Conservation (phyloP, 257 asterid genomes). For the Solanum etuberosum region DNA sequence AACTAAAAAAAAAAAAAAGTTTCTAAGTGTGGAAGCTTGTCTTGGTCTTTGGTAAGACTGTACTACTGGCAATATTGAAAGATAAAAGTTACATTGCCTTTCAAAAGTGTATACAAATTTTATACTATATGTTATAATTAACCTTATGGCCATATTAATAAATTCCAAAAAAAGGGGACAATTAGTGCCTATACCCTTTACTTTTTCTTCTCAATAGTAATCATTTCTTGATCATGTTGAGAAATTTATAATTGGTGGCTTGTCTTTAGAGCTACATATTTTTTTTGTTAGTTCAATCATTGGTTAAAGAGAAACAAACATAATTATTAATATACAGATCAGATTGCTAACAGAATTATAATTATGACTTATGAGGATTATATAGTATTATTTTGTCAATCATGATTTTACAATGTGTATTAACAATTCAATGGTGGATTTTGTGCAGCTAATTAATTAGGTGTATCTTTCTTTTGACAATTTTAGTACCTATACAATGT, state of each 20-base stretch:
- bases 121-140: conserved; percentile 6
- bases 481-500: background rate
- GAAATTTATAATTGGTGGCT: conserved; percentile 17
- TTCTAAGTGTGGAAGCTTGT: conserved; percentile 32
- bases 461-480: background rate
- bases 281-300: conserved; percentile 30
- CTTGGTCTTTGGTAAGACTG: conserved; percentile 32
- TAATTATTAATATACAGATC: background rate
- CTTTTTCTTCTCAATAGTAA: conserved; percentile 20
- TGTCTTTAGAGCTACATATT: conserved; percentile 6
- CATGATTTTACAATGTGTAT: background rate
- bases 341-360: background rate
- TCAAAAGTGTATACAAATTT: conserved; percentile 24
- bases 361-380: background rate
- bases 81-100: conserved; percentile 48
- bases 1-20: background rate
- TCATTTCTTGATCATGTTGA: conserved; percentile 47
- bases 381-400: background rate
- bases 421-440: background rate
- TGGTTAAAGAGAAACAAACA: conserved; percentile 9
- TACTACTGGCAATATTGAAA: conserved; percentile 19
- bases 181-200: conserved; percentile 33
- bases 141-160: conserved; percentile 24
- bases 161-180: conserved; percentile 19
- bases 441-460: background rate